These are phyloP conservation scores for Pterocarpus macrocarpus DNA, from an alignment of 306 rosid species.

Conservation along the genomic window DNA sequence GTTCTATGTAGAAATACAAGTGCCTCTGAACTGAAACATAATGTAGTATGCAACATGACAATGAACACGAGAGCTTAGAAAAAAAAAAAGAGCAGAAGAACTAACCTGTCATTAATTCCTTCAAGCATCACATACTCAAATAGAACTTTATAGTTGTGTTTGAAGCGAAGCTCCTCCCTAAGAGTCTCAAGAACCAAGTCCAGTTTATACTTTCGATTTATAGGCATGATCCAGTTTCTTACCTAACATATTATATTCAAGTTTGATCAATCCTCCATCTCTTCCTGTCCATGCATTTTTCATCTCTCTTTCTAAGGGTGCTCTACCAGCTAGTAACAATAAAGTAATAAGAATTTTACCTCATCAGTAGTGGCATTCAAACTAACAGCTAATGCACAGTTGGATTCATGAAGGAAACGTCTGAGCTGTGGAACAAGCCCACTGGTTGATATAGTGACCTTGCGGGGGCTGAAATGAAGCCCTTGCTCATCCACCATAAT, in stretches of 20 bases:
- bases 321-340: slow-evolving; percentile 26
- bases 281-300: slow-evolving; percentile 4
- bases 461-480: slow-evolving; percentile 95
- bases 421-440: slow-evolving; percentile 94
- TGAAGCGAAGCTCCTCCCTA: slow-evolving; percentile 72
- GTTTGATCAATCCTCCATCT: slow-evolving; percentile 36
- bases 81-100: slow-evolving; percentile 6
- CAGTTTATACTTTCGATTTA: slow-evolving; percentile 85
- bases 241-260: slow-evolving; percentile 63
- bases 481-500: slow-evolving; percentile 96
- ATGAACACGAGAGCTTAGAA: slow-evolving; percentile 3
- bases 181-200: slow-evolving; percentile 81
- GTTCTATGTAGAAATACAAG: slow-evolving; percentile 16
- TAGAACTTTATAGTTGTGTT: slow-evolving; percentile 79
- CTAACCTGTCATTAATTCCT: slow-evolving; percentile 86
- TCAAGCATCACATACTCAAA: slow-evolving; percentile 96
- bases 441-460: slow-evolving; percentile 93
- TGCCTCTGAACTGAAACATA: slow-evolving; percentile 12
- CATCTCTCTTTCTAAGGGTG: slow-evolving; percentile 29
- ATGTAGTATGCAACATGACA: neutral
- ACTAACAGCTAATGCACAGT: slow-evolving; percentile 93
- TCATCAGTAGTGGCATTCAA: slow-evolving; percentile 96
- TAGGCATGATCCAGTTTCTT: slow-evolving; percentile 98
- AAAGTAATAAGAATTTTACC: slow-evolving; percentile 57
- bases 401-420: slow-evolving; percentile 81